Evolutionary conservation across 306 rosid genomes (phyloP).

Genomic region (Ochetophila trinervis): DNA sequence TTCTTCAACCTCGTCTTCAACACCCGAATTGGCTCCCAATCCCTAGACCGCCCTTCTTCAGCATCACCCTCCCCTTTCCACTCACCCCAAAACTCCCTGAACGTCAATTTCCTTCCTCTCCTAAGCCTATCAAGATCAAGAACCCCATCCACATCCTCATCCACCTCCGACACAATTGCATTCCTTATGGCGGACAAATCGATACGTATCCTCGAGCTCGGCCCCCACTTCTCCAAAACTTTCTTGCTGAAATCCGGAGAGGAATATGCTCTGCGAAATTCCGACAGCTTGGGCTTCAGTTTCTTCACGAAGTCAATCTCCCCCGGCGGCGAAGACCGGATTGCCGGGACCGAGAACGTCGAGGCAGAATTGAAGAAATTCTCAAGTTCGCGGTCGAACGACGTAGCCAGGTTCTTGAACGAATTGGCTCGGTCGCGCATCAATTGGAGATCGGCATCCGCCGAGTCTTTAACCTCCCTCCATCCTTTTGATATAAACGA

Average conservation of each 20-base stretch:
- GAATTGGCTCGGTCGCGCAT: conserved; percentile 90
- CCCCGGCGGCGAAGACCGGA: conserved; percentile 57
- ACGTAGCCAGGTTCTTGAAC: conserved; percentile 77
- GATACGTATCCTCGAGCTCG: conserved; percentile 72
- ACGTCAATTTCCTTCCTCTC: conserved; percentile 43
- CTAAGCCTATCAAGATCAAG: conserved; percentile 46
- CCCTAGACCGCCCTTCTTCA: conserved; percentile 38
- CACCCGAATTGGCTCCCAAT: conserved; percentile 92
- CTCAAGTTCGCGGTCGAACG: conserved; percentile 91
- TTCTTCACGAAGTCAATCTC: conserved; percentile 91
- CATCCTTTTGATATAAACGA: conserved; percentile 88
- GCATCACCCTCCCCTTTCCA: conserved; percentile 57
- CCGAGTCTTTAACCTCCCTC: conserved; percentile 91
- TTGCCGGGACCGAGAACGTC: conserved; percentile 58
- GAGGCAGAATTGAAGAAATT: conserved; percentile 67
- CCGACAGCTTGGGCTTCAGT: conserved; percentile 79
- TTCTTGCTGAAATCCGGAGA: conserved; percentile 89
- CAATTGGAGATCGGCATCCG: conserved; percentile 86
- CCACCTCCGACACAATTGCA: conserved; percentile 74
- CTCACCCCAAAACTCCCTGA: conserved; percentile 81
- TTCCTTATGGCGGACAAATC: conserved; percentile 78
- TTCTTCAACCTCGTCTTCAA: conserved; percentile 76
- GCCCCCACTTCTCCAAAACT: conserved; percentile 89
- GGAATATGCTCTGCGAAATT: conserved; percentile 71
- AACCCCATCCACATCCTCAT: conserved; percentile 30